A percentile compares a stretch with the other conserved stretches of the same genome.
phyloP scores from a whole-genome alignment of 371 early-diverging fungal species.

The Mortierella sp. region DNA sequence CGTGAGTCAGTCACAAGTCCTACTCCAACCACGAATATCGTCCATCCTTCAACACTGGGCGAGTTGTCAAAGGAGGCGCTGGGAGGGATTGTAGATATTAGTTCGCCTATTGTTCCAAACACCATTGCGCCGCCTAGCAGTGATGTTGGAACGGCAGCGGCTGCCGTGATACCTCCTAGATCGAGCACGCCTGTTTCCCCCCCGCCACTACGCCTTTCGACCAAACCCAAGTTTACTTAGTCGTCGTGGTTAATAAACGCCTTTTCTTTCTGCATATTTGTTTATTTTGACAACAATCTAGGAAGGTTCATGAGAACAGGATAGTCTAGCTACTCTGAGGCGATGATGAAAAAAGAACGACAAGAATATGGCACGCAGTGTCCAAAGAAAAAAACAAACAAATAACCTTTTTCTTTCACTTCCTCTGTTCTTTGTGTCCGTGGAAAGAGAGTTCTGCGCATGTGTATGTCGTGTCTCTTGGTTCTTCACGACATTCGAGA shows the following conservation, averaged over 20 bases:
- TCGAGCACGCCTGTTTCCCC: not conserved
- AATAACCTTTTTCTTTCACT: too few species aligned
- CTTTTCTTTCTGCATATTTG: not conserved
- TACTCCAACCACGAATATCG: not conserved
- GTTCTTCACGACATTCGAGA: too few species aligned
- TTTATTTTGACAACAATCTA: not conserved
- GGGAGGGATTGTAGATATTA: not conserved
- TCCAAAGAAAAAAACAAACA: too few species aligned
- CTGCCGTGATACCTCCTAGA: not conserved
- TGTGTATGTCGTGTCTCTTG: not conserved
- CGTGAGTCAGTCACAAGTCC: not conserved
- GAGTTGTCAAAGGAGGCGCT: not conserved
- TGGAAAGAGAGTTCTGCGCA: too few species aligned
- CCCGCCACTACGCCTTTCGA: conserved; percentile 2
- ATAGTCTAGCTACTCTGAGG: too few species aligned
- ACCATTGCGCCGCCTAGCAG: not conserved
- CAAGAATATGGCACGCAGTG: too few species aligned
- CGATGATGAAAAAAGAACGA: too few species aligned
- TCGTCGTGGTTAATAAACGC: not conserved
- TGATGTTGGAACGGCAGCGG: not conserved
- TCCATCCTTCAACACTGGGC: not conserved
- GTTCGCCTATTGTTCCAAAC: not conserved
- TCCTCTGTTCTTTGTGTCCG: too few species aligned
- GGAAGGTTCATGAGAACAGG: not conserved
- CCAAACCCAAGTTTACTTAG: conserved; percentile 7